Evolutionary conservation across 2,329 filamentous ascomycete species (phyloP).

Genomic region (Bipolaris bicolor): DNA sequence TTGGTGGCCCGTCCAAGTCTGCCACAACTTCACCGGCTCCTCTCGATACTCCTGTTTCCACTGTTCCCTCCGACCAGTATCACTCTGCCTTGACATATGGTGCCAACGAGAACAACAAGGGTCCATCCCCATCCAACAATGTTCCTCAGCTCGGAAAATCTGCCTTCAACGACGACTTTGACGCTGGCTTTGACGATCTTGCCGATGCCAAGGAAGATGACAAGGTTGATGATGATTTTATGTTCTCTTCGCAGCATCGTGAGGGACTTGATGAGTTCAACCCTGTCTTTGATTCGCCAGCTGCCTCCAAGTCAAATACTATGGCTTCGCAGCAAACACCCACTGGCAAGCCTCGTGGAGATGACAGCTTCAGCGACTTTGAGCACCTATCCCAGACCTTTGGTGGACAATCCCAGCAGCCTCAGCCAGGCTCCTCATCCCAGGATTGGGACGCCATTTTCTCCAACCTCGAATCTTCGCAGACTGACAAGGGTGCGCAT

Average conservation of each 20-base stretch:
- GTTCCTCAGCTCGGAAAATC: conserved; percentile 52
- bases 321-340: conserved; percentile 53
- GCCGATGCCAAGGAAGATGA: conserved; percentile 80
- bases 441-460: conserved; percentile 98
- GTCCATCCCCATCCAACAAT: conserved; percentile 36
- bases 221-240: conserved; percentile 78
- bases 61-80: conserved; percentile 51
- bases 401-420: conserved; percentile 47
- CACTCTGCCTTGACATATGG: conserved; percentile 51
- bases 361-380: conserved; percentile 59
- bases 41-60: conserved; percentile 49
- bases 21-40: conserved; percentile 48
- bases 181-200: conserved; percentile 80
- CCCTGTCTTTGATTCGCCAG: conserved; percentile 75
- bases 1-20: conserved; percentile 47
- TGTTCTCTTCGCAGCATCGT: conserved; percentile 66
- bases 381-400: conserved; percentile 53
- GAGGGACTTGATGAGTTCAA: conserved; percentile 80
- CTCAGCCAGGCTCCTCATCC: conserved; percentile 50
- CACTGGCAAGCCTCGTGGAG: conserved; percentile 45
- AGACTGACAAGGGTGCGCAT: conserved; percentile 40
- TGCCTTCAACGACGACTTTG: conserved; percentile 74
- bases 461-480: conserved; percentile 70
- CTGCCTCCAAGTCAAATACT: conserved; percentile 56
- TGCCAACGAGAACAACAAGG: conserved; percentile 43